phyloP scores from a whole-genome alignment of 208 protist genomes.

The Acanthamoeba triangularis region DNA sequence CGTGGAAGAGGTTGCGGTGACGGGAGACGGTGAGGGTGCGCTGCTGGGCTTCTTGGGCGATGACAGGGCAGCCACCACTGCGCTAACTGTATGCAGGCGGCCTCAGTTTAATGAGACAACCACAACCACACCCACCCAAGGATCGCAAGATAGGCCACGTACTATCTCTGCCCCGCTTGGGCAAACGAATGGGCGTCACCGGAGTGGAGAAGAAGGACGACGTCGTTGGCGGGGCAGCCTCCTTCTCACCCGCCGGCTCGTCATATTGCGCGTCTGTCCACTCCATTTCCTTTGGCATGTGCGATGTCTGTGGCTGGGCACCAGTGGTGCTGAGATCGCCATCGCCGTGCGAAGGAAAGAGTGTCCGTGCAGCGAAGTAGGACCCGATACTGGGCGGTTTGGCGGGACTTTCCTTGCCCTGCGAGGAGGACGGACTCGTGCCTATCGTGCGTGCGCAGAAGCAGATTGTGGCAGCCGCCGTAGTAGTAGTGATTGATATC shows the following conservation, averaged over 20 bases:
- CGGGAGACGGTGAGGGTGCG: neutral
- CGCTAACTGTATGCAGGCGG: neutral
- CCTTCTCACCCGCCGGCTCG: neutral
- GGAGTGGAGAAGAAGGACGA: conserved; percentile 39
- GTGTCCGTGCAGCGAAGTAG: neutral
- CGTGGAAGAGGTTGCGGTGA: neutral
- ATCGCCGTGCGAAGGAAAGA: neutral
- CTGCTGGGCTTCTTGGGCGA: conserved; percentile 29
- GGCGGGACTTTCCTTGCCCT: conserved; percentile 17
- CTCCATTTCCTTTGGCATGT: neutral
- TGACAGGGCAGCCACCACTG: conserved; percentile 10
- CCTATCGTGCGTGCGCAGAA: neutral
- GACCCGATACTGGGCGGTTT: neutral
- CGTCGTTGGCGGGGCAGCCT: neutral
- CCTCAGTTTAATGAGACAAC: neutral
- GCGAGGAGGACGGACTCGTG: neutral
- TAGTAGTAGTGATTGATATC: no score
- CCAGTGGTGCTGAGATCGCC: neutral
- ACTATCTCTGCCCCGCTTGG: conserved; percentile 9
- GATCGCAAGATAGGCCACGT: neutral
- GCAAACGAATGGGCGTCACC: neutral
- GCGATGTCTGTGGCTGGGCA: neutral
- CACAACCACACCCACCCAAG: neutral
- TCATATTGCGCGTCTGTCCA: neutral
- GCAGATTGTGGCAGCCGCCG: no score